Base-by-base conservation (phyloP, 495 filamentous ascomycete species). In the Apodospora peruviana region DNA sequence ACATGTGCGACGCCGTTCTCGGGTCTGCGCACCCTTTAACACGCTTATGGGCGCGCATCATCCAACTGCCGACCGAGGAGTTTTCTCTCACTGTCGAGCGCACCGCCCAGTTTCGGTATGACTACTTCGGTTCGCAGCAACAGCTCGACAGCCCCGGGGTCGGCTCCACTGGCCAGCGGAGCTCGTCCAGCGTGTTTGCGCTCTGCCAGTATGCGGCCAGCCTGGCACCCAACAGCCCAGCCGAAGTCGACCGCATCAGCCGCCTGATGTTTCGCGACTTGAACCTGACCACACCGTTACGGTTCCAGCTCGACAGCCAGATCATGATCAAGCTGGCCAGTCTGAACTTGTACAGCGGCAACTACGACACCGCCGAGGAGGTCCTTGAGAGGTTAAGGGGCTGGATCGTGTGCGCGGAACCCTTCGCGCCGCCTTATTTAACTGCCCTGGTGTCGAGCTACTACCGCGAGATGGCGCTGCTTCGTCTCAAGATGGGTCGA, bases 11-110 rank as follows among this genome's bases (percentile, higher is more conserved):
- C 35, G 32, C 52, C 43, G 19, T 55, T 9, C 48, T 60, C 10
- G 54, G 54, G 5, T 34, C 17, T 14, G 42, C 46, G 2, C 58
- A 60, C 29, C 58, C 58, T 2, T 51, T 60, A 37, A 47, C 23
- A 16, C 41, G 41, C 14, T 43, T 43, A 3, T 57, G 53, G 54
- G 11, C 20, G 2, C 45, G 54, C 25, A 41, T 60, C 37, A 32
- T 14, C 10, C 43, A 46, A 10, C 41, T 60, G 1, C 27, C 43
- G 2, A 43, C 32, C 2, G 8, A 39, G 1, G 53, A 52, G 3
- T 47, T 54, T 23, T 42, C 51, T 12, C 42, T 45, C 9, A 37
- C 48, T 0, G 21, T 60, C 29, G 48, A 56, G 23, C 52, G 43
- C 3, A 45, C 50, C 0, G 51, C 42, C 42, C 18, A 34, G 40